phyloP scores from a whole-genome alignment of 1,284 basidiomycete species.

The Cryptococcus wingfieldii region DNA sequence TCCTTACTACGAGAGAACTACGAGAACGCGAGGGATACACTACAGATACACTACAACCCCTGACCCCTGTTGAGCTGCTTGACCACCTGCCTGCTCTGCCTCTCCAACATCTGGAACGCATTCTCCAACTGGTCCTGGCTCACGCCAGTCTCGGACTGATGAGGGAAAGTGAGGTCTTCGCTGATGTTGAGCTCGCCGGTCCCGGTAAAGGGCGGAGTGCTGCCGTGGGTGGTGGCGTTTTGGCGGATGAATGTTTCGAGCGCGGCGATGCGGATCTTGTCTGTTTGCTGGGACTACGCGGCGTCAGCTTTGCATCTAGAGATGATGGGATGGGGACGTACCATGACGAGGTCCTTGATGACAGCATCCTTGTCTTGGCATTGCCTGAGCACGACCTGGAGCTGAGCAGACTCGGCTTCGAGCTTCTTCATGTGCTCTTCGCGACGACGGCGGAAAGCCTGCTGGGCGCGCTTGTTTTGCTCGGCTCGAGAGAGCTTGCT shows the following conservation, averaged over 20 bases:
- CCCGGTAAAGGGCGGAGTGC: conserved; percentile 1
- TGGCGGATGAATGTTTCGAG: conserved; percentile 9
- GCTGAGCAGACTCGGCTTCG: conserved; percentile 31
- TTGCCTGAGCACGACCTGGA: conserved; percentile 21
- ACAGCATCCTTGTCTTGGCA: conserved; percentile 28
- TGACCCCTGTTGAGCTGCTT: conserved; percentile 3
- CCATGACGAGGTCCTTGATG: conserved; percentile 29
- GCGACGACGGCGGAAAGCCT: conserved; percentile 41
- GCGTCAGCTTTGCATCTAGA: neutral
- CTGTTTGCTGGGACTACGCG: conserved; percentile 15
- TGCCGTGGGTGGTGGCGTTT: neutral
- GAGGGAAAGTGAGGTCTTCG: neutral
- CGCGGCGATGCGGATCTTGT: conserved; percentile 18
- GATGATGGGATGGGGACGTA: conserved; percentile 13
- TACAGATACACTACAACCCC: no score
- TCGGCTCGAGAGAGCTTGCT: conserved; percentile 34
- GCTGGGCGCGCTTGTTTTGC: conserved; percentile 48
- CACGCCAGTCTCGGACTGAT: neutral
- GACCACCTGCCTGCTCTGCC: conserved; percentile 23
- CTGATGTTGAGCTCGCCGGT: conserved; percentile 9
- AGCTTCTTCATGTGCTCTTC: conserved; percentile 47
- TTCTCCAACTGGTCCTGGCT: conserved; percentile 7
- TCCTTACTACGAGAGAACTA: no score
- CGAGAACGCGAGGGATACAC: no score
- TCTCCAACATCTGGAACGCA: conserved; percentile 17